Evolutionary conservation across 1,284 basidiomycete genomes (phyloP), one percentile per base, ranked within the genome.

Genomic region (Melampsora occidentalis): DNA sequence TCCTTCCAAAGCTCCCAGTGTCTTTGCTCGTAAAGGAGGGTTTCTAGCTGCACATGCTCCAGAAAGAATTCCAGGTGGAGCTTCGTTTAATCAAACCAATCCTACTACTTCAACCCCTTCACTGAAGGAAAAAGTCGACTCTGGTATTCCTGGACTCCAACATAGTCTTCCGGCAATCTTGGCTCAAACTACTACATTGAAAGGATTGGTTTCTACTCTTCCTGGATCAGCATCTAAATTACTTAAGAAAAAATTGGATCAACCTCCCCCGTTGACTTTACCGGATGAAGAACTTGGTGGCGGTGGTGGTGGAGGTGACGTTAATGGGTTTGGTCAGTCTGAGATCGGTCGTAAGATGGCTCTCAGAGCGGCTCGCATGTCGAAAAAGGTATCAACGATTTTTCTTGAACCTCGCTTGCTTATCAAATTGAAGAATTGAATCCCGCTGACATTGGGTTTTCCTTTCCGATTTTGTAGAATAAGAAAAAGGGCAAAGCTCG

Each of bases 401-500:
- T 28, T 28, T 28, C 28, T 2, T 28, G 28, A 28, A 28, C 28
- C 28, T 28, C 28, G 28, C 28, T 28, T 28, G 28, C 28, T 28
- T 28, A 28, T 28, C 28, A 28, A 28, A 28, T 28, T 28, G 28
- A 28, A 28, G 28, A 28, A 28, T 28, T 28, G 28, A 28, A 28
- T 28, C 28, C 2, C 28, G 1, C 28, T 28, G 28, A 28, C 2
- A 1, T 28, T 28, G 0, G 1, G 1, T 12, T 14, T 42, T 70
- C 18, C 49, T 57, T 20, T 68, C 66, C 68, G 67, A 77, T 69
- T 22, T 77, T 66, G 59, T 63, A 77, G 67, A 69, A 61, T 39
- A 77, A 77, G 63, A 77, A 77, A 67, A 77, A 77, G 39, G 75
- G 75, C 18, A 77, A 77, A 59, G 49, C 59, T 63, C 75, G 75